These are phyloP conservation scores for Dactylellina leptospora DNA, from an alignment of 2,329 filamentous ascomycete genomes.

Conservation along the genomic window DNA sequence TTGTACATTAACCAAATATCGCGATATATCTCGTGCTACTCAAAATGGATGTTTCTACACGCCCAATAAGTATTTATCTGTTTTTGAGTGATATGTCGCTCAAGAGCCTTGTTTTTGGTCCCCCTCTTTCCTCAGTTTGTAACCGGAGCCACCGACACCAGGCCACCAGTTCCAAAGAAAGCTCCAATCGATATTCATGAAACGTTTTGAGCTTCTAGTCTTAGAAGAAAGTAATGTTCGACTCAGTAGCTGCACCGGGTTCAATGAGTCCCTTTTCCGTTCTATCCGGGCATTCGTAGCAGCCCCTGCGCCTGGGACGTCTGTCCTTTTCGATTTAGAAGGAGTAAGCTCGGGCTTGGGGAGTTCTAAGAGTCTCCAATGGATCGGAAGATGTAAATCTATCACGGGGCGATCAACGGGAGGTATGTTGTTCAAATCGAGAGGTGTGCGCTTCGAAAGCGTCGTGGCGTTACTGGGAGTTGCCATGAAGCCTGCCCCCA, in stretches of 20 bases:
- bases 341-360: neutral
- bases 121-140: conserved; percentile 1
- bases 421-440: conserved; percentile 1
- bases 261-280: too few relatives aligned
- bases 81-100: neutral
- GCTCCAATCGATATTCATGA: neutral
- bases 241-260: neutral
- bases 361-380: neutral
- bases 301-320: neutral
- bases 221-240: neutral
- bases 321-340: neutral
- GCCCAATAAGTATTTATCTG: too few relatives aligned
- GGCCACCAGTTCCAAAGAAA: conserved; percentile 7
- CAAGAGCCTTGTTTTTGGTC: neutral
- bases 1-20: too few relatives aligned
- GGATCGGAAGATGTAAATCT: neutral
- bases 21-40: too few relatives aligned
- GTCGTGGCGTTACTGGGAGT: neutral
- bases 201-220: neutral
- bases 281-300: too few relatives aligned
- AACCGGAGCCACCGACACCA: neutral
- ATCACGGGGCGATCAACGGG: neutral
- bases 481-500: neutral
- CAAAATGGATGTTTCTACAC: too few relatives aligned
- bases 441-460: neutral